These are phyloP conservation scores for Artemisia argyi DNA, from an alignment of 129 eudicot genomes.

Conservation along the genomic window DNA sequence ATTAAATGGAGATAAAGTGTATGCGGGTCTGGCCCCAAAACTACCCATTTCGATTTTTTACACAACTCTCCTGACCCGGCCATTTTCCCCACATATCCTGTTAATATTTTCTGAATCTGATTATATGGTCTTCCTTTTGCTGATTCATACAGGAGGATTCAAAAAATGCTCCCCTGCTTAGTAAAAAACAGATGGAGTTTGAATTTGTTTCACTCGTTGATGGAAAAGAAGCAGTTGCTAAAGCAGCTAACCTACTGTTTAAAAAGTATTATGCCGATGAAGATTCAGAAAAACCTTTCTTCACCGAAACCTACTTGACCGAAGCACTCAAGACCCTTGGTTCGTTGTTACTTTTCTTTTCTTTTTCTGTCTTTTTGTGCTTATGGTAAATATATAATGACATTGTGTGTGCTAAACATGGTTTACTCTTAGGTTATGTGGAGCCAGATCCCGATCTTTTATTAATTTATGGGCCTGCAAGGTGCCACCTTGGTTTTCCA, in stretches of 20 bases:
- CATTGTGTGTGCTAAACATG: constrained; percentile 12
- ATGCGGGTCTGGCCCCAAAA: background rate
- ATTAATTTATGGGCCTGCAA: constrained; percentile 73
- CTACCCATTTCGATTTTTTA: background rate
- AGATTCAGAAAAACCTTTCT: constrained; percentile 43
- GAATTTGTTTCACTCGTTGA: constrained; percentile 71
- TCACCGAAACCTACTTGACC: constrained; percentile 57
- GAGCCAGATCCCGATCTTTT: constrained; percentile 78
- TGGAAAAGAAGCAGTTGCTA: constrained; percentile 73
- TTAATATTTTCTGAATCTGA: background rate
- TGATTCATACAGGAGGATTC: constrained; percentile 47
- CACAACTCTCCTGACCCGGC: background rate
- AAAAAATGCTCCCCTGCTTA: constrained; percentile 26
- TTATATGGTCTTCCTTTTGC: constrained; percentile 5
- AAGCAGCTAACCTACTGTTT: constrained; percentile 80
- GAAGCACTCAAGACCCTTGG: constrained; percentile 70
- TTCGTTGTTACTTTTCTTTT: constrained; percentile 25
- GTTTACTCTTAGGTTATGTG: constrained; percentile 47
- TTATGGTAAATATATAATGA: constrained; percentile 3
- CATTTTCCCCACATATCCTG: background rate
- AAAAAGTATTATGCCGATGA: constrained; percentile 46
- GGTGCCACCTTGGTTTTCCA: constrained; percentile 93
- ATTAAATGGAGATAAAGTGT: background rate
- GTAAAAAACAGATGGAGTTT: constrained; percentile 36
- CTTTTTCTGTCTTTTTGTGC: constrained; percentile 6